Conservation (phyloP, 2,329 filamentous ascomycete genomes). For the Rutstroemia sydowiana region DNA sequence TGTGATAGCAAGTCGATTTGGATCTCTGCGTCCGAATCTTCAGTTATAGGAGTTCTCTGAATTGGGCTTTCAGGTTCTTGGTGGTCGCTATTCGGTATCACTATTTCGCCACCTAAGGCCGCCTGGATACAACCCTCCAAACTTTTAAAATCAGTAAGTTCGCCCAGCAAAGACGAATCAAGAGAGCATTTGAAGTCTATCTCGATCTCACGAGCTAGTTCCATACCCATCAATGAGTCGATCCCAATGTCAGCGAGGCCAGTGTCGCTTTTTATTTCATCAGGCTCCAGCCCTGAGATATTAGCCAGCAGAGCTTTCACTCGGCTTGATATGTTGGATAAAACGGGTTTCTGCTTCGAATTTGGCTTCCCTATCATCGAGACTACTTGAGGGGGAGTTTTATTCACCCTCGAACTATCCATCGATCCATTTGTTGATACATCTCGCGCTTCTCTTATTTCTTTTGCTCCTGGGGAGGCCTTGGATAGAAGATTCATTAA, state of each 20-base stretch:
- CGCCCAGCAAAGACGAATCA: slow-evolving; percentile 27
- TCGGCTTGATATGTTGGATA: no score
- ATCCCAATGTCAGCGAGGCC: slow-evolving; percentile 40
- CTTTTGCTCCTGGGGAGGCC: no score
- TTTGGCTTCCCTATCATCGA: no score
- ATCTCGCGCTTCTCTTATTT: no score
- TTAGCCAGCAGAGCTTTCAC: no score
- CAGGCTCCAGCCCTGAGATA: slow-evolving; percentile 24
- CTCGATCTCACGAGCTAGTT: slow-evolving; percentile 38
- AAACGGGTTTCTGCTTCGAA: no score
- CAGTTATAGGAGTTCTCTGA: background rate
- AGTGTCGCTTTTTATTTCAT: slow-evolving; percentile 32
- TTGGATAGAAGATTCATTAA: no score
- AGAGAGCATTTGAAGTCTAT: slow-evolving; percentile 31
- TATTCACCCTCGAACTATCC: no score
- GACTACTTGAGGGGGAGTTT: no score
- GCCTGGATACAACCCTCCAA: slow-evolving; percentile 25
- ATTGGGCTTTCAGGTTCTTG: no score
- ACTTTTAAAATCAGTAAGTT: slow-evolving; percentile 27
- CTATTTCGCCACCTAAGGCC: background rate
- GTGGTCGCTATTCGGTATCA: background rate
- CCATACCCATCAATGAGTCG: slow-evolving; percentile 44
- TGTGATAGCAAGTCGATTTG: no score
- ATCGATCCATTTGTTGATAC: no score
- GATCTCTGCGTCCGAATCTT: background rate